Evolutionary conservation across 805 yeast species (phyloP).

Genomic region (Cyberlindnera veronae): DNA sequence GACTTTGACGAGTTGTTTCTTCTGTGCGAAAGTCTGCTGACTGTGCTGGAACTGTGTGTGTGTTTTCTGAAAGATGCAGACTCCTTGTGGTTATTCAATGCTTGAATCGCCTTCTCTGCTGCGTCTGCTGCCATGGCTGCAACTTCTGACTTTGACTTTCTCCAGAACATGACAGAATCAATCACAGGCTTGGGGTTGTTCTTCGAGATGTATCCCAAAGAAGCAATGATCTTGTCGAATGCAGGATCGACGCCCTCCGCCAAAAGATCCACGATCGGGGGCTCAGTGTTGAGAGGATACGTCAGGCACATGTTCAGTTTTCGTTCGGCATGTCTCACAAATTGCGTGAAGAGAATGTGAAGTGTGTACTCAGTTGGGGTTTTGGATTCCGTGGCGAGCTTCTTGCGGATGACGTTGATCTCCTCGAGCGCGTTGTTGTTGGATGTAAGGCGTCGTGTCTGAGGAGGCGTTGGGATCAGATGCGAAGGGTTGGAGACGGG

Average conservation of each 20-base stretch:
- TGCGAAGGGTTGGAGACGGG: background rate
- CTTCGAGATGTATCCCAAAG: constrained; percentile 87
- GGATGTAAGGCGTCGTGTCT: constrained; percentile 15
- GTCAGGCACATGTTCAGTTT: constrained; percentile 72
- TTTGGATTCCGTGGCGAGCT: constrained; percentile 52
- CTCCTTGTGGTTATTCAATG: constrained; percentile 31
- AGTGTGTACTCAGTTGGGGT: constrained; percentile 87
- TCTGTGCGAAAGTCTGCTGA: constrained; percentile 39
- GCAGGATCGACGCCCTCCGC: constrained; percentile 84
- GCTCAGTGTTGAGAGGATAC: constrained; percentile 64
- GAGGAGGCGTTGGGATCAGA: background rate
- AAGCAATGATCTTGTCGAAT: constrained; percentile 81
- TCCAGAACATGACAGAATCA: constrained; percentile 98
- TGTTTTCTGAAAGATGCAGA: constrained; percentile 26
- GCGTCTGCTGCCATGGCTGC: constrained; percentile 61
- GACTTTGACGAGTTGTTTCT: constrained; percentile 50
- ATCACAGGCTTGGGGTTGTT: constrained; percentile 92
- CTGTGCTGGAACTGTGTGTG: constrained; percentile 30
- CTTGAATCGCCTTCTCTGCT: constrained; percentile 38
- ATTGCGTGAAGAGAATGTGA: constrained; percentile 92
- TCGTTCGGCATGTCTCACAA: constrained; percentile 89
- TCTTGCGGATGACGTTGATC: constrained; percentile 31
- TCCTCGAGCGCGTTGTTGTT: constrained; percentile 23
- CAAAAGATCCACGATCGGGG: constrained; percentile 71
- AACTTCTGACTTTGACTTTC: constrained; percentile 87